Conservation (phyloP, 2,329 filamentous ascomycete genomes). For the Cadophora gregata region DNA sequence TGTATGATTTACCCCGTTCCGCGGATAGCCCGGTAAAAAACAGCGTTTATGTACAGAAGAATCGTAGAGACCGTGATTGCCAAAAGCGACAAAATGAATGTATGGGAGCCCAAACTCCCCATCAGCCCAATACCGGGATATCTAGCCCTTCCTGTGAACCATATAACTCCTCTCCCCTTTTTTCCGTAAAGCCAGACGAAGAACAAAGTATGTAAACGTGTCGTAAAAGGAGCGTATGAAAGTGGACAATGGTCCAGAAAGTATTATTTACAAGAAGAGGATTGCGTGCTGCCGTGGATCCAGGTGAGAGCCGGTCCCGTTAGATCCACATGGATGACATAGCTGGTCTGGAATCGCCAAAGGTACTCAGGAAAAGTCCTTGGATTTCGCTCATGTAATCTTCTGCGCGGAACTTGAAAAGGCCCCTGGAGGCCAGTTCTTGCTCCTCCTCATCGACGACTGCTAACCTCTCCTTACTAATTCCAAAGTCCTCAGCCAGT, state of each 20-base stretch:
- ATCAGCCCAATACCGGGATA: slow-evolving; percentile 16
- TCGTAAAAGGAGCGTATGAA: slow-evolving; percentile 40
- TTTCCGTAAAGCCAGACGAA: slow-evolving; percentile 31
- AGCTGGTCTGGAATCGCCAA: slow-evolving; percentile 36
- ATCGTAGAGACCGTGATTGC: slow-evolving; percentile 33
- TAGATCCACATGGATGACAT: slow-evolving; percentile 43
- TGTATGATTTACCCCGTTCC: slow-evolving; percentile 17
- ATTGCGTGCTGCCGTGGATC: slow-evolving; percentile 14
- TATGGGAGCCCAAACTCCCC: slow-evolving; percentile 23
- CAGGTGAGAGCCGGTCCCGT: slow-evolving; percentile 34
- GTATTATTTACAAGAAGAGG: slow-evolving; percentile 39
- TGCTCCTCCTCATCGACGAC: slow-evolving; percentile 76
- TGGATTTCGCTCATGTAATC: slow-evolving; percentile 87
- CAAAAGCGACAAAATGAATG: slow-evolving; percentile 30
- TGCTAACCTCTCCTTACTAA: slow-evolving; percentile 58
- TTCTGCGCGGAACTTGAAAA: slow-evolving; percentile 76
- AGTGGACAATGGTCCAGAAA: slow-evolving; percentile 30
- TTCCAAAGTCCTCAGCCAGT: slow-evolving; percentile 85
- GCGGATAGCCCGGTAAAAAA: background rate
- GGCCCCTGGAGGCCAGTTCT: slow-evolving; percentile 70
- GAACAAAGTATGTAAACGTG: slow-evolving; percentile 28
- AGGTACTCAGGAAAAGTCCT: slow-evolving; percentile 53
- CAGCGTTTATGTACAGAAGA: slow-evolving; percentile 11
- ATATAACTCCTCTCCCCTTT: slow-evolving; percentile 28
- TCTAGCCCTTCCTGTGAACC: slow-evolving; percentile 14